phyloP scores from a whole-genome alignment of 352 stramenopile species.

The Phytophthora brassicae region DNA sequence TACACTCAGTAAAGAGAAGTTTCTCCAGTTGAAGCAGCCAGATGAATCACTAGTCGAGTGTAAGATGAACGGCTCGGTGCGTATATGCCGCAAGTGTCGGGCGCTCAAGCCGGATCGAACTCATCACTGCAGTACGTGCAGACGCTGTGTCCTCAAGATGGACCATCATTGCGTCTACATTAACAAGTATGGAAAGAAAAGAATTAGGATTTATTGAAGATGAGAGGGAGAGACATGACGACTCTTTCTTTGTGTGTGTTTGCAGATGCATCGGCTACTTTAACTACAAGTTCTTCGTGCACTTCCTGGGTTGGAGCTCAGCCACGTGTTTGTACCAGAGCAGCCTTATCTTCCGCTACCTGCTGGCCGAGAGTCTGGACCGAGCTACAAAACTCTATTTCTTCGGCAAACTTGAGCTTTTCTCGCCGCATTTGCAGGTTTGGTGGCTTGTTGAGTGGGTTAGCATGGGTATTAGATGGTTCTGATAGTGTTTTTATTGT shows the following conservation, averaged over 20 bases:
- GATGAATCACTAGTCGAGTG: slow-evolving; percentile 41
- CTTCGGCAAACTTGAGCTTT: slow-evolving; percentile 53
- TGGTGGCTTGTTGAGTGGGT: not conserved
- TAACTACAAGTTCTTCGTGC: slow-evolving; percentile 91
- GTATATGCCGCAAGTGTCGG: slow-evolving; percentile 79
- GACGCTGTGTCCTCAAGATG: slow-evolving; percentile 85
- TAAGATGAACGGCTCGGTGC: slow-evolving; percentile 70
- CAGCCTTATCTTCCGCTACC: slow-evolving; percentile 64
- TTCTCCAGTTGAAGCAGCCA: slow-evolving; percentile 8
- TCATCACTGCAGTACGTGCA: slow-evolving; percentile 82
- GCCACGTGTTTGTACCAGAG: slow-evolving; percentile 70
- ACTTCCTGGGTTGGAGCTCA: slow-evolving; percentile 80
- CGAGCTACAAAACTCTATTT: slow-evolving; percentile 55
- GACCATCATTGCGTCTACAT: slow-evolving; percentile 90
- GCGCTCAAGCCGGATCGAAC: slow-evolving; percentile 75
- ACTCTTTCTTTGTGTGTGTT: not conserved
- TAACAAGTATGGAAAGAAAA: slow-evolving; percentile 72
- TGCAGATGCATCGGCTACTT: slow-evolving; percentile 83
- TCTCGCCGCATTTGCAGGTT: slow-evolving; percentile 66
- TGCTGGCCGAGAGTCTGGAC: slow-evolving; percentile 57
- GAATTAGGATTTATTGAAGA: too few species aligned
- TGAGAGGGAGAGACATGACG: too few species aligned
- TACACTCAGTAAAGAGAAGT: slow-evolving; percentile 15
- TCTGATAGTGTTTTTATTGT: not conserved
- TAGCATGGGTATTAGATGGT: not conserved